Evolutionary conservation across 768 basidiomycete species (phyloP).

Genomic region (Tricholoma sp.): DNA sequence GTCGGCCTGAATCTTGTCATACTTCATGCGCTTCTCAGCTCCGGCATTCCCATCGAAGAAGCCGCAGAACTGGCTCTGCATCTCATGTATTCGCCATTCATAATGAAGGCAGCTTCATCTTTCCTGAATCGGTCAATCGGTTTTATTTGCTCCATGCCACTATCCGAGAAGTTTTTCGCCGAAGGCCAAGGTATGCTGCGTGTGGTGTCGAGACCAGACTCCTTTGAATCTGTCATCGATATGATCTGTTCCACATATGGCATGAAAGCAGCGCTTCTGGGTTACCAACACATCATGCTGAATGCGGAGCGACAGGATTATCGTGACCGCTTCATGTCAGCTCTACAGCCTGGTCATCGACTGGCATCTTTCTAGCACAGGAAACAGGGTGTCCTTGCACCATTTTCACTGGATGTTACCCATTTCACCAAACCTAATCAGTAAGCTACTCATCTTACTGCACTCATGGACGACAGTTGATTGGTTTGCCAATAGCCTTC

Average conservation of each 20-base stretch:
- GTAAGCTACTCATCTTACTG: constrained; percentile 7
- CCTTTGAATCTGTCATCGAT: constrained; percentile 15
- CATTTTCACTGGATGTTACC: constrained; percentile 20
- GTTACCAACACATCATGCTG: constrained; percentile 25
- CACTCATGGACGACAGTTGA: not conserved
- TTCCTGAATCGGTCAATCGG: constrained; percentile 19
- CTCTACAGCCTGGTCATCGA: constrained; percentile 31
- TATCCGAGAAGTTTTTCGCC: constrained; percentile 14
- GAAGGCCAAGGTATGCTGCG: constrained; percentile 20
- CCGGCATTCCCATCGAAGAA: constrained; percentile 18
- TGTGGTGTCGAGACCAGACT: constrained; percentile 9
- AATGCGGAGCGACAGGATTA: constrained; percentile 30
- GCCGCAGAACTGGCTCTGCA: constrained; percentile 27
- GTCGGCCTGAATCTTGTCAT: constrained; percentile 19
- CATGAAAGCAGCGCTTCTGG: constrained; percentile 15
- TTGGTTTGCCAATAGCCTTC: constrained; percentile 17
- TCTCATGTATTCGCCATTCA: constrained; percentile 29
- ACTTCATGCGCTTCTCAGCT: constrained; percentile 21
- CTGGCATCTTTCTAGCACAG: constrained; percentile 23
- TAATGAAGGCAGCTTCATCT: constrained; percentile 19
- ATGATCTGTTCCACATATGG: constrained; percentile 22
- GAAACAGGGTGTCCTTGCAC: constrained; percentile 24
- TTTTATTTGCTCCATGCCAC: constrained; percentile 14
- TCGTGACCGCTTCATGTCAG: constrained; percentile 30
- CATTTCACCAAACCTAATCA: constrained; percentile 27